These are phyloP conservation scores for Volvariella surrecta DNA, from an alignment of 1,284 basidiomycete genomes.

Conservation along the genomic window DNA sequence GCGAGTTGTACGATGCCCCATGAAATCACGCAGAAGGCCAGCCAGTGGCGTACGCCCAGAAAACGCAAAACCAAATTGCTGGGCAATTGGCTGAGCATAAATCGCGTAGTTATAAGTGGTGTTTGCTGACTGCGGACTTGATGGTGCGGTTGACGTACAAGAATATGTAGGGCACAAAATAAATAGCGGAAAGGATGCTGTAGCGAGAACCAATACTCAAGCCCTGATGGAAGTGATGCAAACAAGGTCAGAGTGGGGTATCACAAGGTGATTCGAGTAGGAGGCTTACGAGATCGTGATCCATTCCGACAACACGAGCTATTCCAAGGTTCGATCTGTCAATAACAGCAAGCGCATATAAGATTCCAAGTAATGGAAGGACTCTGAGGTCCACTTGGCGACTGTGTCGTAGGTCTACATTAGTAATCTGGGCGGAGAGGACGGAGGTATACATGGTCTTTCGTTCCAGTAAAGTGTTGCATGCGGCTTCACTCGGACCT, in stretches of 20 bases:
- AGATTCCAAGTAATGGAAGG: slow-evolving; percentile 31
- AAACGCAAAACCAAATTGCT: slow-evolving; percentile 32
- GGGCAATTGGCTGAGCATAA: slow-evolving; percentile 29
- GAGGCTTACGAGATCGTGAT: slow-evolving; percentile 27
- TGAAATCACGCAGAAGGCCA: slow-evolving; percentile 31
- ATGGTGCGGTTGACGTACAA: slow-evolving; percentile 19
- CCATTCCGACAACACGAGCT: slow-evolving; percentile 35
- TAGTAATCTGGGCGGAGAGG: not conserved
- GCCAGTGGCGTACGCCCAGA: slow-evolving; percentile 29
- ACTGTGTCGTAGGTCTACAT: slow-evolving; percentile 14
- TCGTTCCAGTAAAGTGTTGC: slow-evolving; percentile 1
- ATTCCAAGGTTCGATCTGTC: slow-evolving; percentile 36
- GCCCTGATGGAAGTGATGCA: slow-evolving; percentile 15
- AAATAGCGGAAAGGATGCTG: slow-evolving; percentile 34
- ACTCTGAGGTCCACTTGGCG: slow-evolving; percentile 32
- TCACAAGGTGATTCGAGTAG: not conserved
- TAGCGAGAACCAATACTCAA: slow-evolving; percentile 30
- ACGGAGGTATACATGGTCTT: slow-evolving; percentile 1
- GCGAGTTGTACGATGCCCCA: slow-evolving; percentile 35
- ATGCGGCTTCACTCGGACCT: no score
- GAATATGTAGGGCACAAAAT: slow-evolving; percentile 37
- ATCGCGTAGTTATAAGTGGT: slow-evolving; percentile 1
- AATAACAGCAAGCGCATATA: slow-evolving; percentile 34
- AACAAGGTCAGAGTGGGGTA: slow-evolving; percentile 1
- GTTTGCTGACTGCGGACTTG: not conserved